These are phyloP conservation scores for Raffaelea arxii DNA, from an alignment of 2,329 filamentous ascomycete genomes.

Conservation along the genomic window DNA sequence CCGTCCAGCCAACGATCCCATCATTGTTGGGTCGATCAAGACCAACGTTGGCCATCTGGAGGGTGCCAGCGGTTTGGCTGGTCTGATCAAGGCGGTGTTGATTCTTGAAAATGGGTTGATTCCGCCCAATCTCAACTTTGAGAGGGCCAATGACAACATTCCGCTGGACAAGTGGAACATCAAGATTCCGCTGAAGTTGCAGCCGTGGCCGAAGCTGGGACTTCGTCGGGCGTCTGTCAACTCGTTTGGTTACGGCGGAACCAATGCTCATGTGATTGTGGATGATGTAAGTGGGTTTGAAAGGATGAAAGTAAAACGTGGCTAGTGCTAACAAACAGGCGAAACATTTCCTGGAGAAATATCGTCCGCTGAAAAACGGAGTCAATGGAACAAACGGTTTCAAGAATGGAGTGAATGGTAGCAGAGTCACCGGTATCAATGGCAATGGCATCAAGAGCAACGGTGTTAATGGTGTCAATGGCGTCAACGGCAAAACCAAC, in stretches of 20 bases:
- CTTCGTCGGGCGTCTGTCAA: slow-evolving; percentile 41
- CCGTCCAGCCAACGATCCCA: slow-evolving; percentile 10
- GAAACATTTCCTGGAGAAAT: background rate
- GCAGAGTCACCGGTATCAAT: background rate
- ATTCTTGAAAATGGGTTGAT: slow-evolving; percentile 21
- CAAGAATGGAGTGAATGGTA: background rate
- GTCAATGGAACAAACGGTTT: background rate
- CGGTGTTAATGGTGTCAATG: background rate
- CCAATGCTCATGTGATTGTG: slow-evolving; percentile 39
- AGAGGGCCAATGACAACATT: slow-evolving; percentile 17
- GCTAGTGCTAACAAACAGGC: background rate
- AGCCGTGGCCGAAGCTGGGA: slow-evolving; percentile 17
- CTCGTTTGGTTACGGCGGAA: slow-evolving; percentile 48
- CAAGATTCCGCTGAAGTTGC: slow-evolving; percentile 11
- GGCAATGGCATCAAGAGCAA: background rate
- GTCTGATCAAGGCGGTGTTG: slow-evolving; percentile 21
- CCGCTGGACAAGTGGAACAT: slow-evolving; percentile 16
- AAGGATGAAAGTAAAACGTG: background rate
- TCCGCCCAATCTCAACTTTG: slow-evolving; percentile 19
- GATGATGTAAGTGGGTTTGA: background rate
- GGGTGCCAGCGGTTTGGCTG: slow-evolving; percentile 15
- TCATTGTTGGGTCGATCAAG: slow-evolving; percentile 19
- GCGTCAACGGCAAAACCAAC: background rate
- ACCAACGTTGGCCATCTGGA: slow-evolving; percentile 19
- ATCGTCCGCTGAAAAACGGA: background rate